Percentiles rank a stretch among this genome's conserved stretches.
Evolutionary conservation across 179 eudicot genomes (phyloP).

Genomic region (Silene noctiflora): DNA sequence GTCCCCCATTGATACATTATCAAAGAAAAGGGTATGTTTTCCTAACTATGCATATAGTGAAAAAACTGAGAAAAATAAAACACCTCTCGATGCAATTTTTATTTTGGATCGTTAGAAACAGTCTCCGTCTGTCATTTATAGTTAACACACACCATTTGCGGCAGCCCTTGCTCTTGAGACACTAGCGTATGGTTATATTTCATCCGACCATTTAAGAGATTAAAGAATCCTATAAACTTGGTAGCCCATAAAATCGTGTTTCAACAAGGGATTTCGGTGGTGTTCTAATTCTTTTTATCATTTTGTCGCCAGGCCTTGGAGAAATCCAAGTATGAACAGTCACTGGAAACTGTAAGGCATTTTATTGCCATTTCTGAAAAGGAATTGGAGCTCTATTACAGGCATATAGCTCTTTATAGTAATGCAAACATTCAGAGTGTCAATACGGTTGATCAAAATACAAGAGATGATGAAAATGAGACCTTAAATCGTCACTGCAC

Average conservation of each 20-base stretch:
- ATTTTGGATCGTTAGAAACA: neutral
- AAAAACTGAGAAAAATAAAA: too few relatives aligned
- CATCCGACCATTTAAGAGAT: neutral
- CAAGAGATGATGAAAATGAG: slow-evolving; percentile 22
- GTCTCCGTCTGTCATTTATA: neutral
- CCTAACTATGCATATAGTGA: neutral
- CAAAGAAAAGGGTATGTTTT: slow-evolving; percentile 75
- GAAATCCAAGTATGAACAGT: slow-evolving; percentile 89
- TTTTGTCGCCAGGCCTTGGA: slow-evolving; percentile 61
- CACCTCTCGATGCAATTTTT: neutral
- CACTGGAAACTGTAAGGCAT: slow-evolving; percentile 82
- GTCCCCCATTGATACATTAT: slow-evolving; percentile 90
- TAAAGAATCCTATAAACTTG: neutral
- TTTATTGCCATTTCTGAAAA: slow-evolving; percentile 77
- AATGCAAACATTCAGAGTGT: slow-evolving; percentile 36
- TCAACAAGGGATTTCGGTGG: neutral
- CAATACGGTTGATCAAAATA: slow-evolving; percentile 28
- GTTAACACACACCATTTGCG: neutral
- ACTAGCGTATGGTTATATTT: too few relatives aligned
- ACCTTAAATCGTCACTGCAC: slow-evolving; percentile 17
- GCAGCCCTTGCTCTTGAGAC: neutral
- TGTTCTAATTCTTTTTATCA: neutral
- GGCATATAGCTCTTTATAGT: slow-evolving; percentile 82
- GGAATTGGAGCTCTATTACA: slow-evolving; percentile 81
- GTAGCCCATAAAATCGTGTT: neutral